Evolutionary conservation across 1,284 basidiomycete genomes (phyloP), one percentile per base, ranked within the genome.

Genomic region (Ceratobasidium sp.): DNA sequence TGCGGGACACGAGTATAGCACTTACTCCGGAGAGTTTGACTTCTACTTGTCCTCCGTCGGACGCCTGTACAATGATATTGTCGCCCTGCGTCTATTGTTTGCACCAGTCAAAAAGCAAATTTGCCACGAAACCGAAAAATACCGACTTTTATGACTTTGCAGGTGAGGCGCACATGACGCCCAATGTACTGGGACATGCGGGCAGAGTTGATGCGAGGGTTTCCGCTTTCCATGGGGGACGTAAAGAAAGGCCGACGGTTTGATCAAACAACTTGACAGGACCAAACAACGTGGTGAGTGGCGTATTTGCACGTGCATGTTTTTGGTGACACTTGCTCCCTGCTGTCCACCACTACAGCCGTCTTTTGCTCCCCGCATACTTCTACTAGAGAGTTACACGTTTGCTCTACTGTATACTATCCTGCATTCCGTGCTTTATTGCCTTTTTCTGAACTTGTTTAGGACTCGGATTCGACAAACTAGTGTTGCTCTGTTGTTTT

Each of bases 41-140:
- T 14, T 85, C 85, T 16, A 96, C 86, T 79, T 94, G 85, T 0
- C 89, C 91, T 0, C 89, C 89, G 79, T 96, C 94, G 43, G 86
- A 85, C 0, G 92, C 86, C 77, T 91, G 85, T 29, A 95, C 88
- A 9, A 88, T 85, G 1, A 89, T 87, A 0, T 81, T 81, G 8
- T 87, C 87, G n/a, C 85, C 86, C 22, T 86, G 84, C 73, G 89
- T 82, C 89, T 91, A 73, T 9, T 74, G 14, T 69, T 69, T 54
- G 27, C 39, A 41, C 19, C 31, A 34, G 34, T 22, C 13, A 41
- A 41, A 31, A 72, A 29, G 39, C 6, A 34, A 19, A 14, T 53
- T 41, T 73, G 68, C 22, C 37, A 2, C 53, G 63, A 64, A 65
- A 74, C 68, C n/a, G 66, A 34, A 64, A 24, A n/a, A 24, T 16